These are phyloP conservation scores for Cadophora sp. DNA, from an alignment of 2,329 filamentous ascomycete species.

Conservation along the genomic window DNA sequence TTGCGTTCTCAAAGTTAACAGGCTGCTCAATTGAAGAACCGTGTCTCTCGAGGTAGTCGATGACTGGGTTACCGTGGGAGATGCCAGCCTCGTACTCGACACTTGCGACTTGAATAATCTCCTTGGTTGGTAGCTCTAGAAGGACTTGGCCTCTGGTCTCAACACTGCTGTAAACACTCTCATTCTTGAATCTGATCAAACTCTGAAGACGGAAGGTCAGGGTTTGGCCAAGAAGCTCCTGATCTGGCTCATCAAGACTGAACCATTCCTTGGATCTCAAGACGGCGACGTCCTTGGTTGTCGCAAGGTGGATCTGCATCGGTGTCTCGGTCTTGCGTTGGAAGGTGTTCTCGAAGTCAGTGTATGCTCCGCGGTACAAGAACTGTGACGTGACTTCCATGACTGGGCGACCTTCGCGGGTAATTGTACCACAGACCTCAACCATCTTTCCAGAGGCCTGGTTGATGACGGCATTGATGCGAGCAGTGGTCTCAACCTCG, in stretches of 20 bases:
- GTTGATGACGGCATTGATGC: conserved; percentile 97
- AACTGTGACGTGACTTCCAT: conserved; percentile 99
- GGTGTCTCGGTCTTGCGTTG: conserved; percentile 96
- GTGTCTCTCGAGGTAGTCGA: conserved; percentile 93
- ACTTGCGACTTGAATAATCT: conserved; percentile 95
- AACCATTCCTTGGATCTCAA: conserved; percentile 99
- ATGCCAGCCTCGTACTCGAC: conserved; percentile 92
- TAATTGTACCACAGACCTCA: conserved; percentile 97
- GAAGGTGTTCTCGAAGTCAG: conserved; percentile 97
- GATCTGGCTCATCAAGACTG: conserved; percentile 81
- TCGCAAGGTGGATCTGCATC: conserved; percentile 88
- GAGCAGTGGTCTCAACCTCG: conserved; percentile 87
- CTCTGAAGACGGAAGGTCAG: conserved; percentile 95
- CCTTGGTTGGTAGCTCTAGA: conserved; percentile 93
- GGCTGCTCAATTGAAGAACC: conserved; percentile 95
- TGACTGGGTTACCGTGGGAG: conserved; percentile 94
- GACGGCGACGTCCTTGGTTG: conserved; percentile 90
- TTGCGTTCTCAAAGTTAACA: conserved; percentile 95
- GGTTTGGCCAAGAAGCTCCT: conserved; percentile 90
- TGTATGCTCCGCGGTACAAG: conserved; percentile 91
- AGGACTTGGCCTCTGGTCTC: conserved; percentile 93
- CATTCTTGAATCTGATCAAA: conserved; percentile 93
- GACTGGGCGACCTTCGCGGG: conserved; percentile 79
- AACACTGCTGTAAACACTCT: conserved; percentile 87
- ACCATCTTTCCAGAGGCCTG: conserved; percentile 99